A percentile compares a stretch with the other conserved stretches of the same genome.
Conservation (phyloP, 768 basidiomycete genomes). For the Lentinus brumalis region DNA sequence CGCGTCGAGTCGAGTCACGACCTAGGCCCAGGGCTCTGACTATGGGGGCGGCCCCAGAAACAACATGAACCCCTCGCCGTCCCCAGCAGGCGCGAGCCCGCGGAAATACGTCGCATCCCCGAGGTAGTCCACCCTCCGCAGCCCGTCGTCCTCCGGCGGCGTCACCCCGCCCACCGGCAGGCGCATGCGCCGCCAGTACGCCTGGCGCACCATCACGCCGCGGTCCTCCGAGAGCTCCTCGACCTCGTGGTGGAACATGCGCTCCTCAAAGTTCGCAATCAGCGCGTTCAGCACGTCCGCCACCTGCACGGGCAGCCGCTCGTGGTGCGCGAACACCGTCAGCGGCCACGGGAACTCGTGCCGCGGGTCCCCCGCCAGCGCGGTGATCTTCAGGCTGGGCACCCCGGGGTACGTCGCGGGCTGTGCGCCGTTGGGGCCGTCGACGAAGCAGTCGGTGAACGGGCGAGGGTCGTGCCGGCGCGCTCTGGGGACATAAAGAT, state of each 20-base stretch:
- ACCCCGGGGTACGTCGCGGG: slow-evolving; percentile 67
- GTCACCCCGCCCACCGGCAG: slow-evolving; percentile 25
- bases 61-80: slow-evolving; percentile 43
- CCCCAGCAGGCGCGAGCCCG: slow-evolving; percentile 53
- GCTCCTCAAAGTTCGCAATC: slow-evolving; percentile 42
- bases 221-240: slow-evolving; percentile 23
- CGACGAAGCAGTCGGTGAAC: slow-evolving; percentile 5
- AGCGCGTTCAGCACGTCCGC: slow-evolving; percentile 54
- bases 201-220: slow-evolving; percentile 12
- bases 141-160: slow-evolving; percentile 27
- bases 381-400: slow-evolving; percentile 56
- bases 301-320: slow-evolving; percentile 36
- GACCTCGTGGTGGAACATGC: slow-evolving; percentile 31
- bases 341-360: slow-evolving; percentile 58
- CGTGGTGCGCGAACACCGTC: slow-evolving; percentile 37
- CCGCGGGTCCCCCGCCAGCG: slow-evolving; percentile 53
- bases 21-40: not conserved
- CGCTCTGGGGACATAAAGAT: no score
- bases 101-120: slow-evolving; percentile 51
- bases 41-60: slow-evolving; percentile 30
- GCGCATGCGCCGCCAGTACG: slow-evolving; percentile 27
- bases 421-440: slow-evolving; percentile 42
- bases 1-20: not conserved
- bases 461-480: not conserved
- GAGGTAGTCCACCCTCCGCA: slow-evolving; percentile 48